phyloP scores from a whole-genome alignment of 1,139 yeast species.

The Taphrina flavorubra region DNA sequence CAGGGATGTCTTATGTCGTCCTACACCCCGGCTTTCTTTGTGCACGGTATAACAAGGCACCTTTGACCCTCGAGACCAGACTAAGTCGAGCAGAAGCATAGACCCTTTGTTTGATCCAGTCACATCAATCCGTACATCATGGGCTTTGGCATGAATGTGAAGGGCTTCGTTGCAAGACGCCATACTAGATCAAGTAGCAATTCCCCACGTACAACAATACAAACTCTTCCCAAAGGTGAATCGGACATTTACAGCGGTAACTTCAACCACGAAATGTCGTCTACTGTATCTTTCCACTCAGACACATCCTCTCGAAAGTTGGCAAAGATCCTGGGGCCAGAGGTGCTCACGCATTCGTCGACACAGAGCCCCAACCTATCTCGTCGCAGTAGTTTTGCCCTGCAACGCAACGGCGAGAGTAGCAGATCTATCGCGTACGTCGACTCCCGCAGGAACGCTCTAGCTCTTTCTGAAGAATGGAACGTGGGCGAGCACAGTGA shows the following conservation, averaged over 20 bases:
- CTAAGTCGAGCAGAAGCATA: too few species aligned
- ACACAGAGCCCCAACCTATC: conserved; percentile 7
- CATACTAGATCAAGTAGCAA: conserved; percentile 2
- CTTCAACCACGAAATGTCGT: background rate
- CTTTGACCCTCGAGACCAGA: background rate
- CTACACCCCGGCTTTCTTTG: conserved; percentile 4
- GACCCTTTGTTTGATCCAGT: background rate
- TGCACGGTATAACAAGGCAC: conserved; percentile 1
- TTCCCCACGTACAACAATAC: background rate
- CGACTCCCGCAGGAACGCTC: background rate
- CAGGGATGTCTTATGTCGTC: conserved; percentile 9
- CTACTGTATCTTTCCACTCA: conserved; percentile 12
- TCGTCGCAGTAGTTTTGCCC: conserved; percentile 1
- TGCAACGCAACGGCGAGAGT: background rate
- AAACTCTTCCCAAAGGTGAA: conserved; percentile 2
- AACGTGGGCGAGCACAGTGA: background rate
- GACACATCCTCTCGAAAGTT: conserved; percentile 9
- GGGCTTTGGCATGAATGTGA: conserved; percentile 8
- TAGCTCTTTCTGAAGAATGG: background rate
- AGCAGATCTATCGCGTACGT: background rate
- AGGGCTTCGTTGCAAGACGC: conserved; percentile 7
- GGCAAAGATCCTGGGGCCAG: conserved; percentile 10
- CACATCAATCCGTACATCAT: background rate
- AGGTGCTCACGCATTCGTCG: conserved; percentile 3
- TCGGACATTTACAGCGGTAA: background rate